phyloP scores from a whole-genome alignment of 2,329 filamentous ascomycete genomes.

The Tolypocladium album region DNA sequence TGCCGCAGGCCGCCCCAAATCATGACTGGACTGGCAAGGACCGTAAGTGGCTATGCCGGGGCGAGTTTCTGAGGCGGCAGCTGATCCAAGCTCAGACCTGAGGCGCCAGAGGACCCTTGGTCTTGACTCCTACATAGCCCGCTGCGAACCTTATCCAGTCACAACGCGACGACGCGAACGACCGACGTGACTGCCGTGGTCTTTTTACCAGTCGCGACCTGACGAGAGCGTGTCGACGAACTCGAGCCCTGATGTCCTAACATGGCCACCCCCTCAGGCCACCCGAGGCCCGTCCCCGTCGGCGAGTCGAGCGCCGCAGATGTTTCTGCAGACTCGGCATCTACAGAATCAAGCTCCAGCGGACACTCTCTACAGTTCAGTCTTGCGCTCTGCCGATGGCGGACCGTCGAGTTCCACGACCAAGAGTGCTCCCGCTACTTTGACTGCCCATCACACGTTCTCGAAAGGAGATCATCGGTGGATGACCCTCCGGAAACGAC shows the following conservation, averaged over 20 bases:
- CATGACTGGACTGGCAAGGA: constrained; percentile 5
- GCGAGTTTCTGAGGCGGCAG: neutral
- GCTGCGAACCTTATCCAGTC: neutral
- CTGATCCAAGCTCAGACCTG: neutral
- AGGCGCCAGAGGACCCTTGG: neutral
- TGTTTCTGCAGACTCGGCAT: constrained; percentile 11
- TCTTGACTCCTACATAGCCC: neutral
- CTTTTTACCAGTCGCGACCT: neutral
- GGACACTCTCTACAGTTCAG: constrained; percentile 14
- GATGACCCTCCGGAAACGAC: constrained; percentile 10
- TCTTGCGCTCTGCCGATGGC: constrained; percentile 24
- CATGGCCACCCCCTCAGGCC: constrained; percentile 22
- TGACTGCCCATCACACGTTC: constrained; percentile 36
- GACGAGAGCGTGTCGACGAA: neutral
- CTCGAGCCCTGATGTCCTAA: constrained; percentile 10
- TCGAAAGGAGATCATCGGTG: constrained; percentile 24
- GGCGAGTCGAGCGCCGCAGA: constrained; percentile 2
- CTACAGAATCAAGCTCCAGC: constrained; percentile 27
- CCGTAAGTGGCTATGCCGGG: neutral
- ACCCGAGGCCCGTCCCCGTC: constrained; percentile 10
- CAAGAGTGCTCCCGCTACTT: constrained; percentile 35
- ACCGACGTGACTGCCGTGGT: neutral
- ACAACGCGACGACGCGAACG: neutral
- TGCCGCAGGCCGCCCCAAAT: neutral
- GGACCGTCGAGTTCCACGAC: constrained; percentile 25